Evolutionary conservation across 768 basidiomycete species (phyloP).

Genomic region (Solioccasus polychromus): DNA sequence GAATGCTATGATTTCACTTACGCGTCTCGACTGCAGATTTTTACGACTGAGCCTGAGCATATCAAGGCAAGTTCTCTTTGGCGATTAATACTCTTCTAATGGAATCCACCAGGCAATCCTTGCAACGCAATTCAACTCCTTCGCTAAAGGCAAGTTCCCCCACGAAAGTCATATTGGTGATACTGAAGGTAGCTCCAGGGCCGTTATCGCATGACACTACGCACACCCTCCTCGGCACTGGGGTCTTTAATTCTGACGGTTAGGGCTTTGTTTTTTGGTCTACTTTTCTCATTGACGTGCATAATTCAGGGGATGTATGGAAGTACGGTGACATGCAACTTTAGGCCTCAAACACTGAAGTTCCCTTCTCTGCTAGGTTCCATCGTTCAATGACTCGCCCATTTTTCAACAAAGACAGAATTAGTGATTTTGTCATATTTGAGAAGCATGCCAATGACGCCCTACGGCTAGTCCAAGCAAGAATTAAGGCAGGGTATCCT

Average conservation of each 20-base stretch:
- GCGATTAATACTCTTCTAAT: neutral
- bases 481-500: neutral
- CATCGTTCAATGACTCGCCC: neutral
- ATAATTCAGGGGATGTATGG: neutral
- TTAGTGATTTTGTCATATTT: neutral
- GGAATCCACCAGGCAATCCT: neutral
- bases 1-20: too few relatives aligned
- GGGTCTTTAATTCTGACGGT: neutral
- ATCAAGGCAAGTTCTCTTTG: slow-evolving; percentile 31
- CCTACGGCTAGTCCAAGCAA: neutral
- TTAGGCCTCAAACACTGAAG: neutral
- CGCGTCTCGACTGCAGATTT: slow-evolving; percentile 34
- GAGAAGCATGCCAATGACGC: neutral
- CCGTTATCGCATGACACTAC: neutral
- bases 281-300: neutral
- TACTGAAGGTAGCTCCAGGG: neutral
- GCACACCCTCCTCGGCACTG: neutral
- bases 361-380: neutral
- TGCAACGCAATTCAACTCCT: neutral
- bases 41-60: slow-evolving; percentile 46
- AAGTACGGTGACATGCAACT: neutral
- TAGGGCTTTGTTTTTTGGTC: neutral
- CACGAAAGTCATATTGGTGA: neutral
- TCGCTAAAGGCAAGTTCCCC: neutral
- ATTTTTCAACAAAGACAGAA: neutral